Evolutionary conservation across 2,329 filamentous ascomycete genomes (phyloP).

Genomic region (Aspergillus eucalypticola): DNA sequence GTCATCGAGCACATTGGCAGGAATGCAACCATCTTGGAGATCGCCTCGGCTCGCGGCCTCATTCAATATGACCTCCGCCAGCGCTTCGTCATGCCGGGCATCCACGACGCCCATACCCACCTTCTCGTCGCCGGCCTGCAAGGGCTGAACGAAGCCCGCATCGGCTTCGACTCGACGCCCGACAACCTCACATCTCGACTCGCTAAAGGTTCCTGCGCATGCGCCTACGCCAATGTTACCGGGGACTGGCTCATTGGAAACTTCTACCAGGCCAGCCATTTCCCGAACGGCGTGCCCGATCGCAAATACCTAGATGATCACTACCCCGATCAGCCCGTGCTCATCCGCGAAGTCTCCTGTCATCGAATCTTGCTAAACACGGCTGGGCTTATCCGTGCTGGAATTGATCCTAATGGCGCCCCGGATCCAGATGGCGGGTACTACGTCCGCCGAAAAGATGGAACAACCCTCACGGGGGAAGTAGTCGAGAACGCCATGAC

Average conservation of each 20-base stretch:
- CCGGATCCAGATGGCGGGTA: conserved; percentile 24
- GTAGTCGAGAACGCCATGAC: conserved; percentile 29
- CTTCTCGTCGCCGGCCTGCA: conserved; percentile 31
- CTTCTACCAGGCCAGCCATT: conserved; percentile 17
- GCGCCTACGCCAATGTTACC: conserved; percentile 25
- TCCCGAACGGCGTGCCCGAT: conserved; percentile 22
- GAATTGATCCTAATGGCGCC: conserved; percentile 24
- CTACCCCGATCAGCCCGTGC: conserved; percentile 33
- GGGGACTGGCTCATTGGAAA: conserved; percentile 28
- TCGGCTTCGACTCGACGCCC: conserved; percentile 28
- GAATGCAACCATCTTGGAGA: conserved; percentile 22
- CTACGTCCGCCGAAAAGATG: conserved; percentile 28
- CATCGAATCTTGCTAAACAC: conserved; percentile 33
- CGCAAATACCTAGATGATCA: conserved; percentile 26
- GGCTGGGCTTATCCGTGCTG: conserved; percentile 25
- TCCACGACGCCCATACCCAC: conserved; percentile 41
- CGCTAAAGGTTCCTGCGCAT: conserved; percentile 29
- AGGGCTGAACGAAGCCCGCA: conserved; percentile 27
- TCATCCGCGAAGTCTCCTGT: conserved; percentile 30
- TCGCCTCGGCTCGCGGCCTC: conserved; percentile 18
- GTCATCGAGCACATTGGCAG: conserved; percentile 29
- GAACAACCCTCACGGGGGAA: conserved; percentile 31
- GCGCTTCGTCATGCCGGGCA: conserved; percentile 40
- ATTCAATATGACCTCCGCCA: conserved; percentile 29
- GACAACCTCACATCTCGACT: conserved; percentile 26